phyloP scores from a whole-genome alignment of 116 monocot species.

The Iris pallida region DNA sequence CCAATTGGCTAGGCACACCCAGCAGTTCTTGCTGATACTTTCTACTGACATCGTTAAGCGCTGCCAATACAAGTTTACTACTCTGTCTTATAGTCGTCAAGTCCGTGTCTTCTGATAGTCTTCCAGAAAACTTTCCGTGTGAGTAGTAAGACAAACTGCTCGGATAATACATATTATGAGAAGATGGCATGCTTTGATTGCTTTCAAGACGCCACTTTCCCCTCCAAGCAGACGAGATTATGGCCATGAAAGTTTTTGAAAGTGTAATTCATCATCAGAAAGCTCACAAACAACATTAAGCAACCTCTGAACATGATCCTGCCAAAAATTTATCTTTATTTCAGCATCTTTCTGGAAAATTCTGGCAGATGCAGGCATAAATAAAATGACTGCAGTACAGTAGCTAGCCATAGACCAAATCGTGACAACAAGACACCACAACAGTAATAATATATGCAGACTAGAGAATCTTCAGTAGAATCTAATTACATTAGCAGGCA shows the following conservation, averaged over 20 bases:
- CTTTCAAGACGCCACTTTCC: slow-evolving; percentile 28
- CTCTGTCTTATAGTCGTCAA: slow-evolving; percentile 20
- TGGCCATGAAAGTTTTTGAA: slow-evolving; percentile 84
- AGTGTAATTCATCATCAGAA: slow-evolving; percentile 73
- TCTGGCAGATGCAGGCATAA: background rate
- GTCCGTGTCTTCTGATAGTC: slow-evolving; percentile 26
- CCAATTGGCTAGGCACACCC: slow-evolving; percentile 8
- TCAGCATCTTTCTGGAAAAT: background rate
- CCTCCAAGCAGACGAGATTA: slow-evolving; percentile 87
- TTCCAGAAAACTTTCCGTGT: slow-evolving; percentile 21
- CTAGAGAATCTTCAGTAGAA: background rate
- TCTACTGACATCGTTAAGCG: slow-evolving; percentile 31
- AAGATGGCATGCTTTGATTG: slow-evolving; percentile 17
- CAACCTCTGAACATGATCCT: slow-evolving; percentile 81
- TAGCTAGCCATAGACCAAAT: background rate
- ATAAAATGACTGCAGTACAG: background rate
- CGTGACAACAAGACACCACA: background rate
- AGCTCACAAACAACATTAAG: slow-evolving; percentile 60
- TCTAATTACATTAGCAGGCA: background rate
- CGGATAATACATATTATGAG: slow-evolving; percentile 17
- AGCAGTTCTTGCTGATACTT: slow-evolving; percentile 20
- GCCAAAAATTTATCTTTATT: slow-evolving; percentile 9
- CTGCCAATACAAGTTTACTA: slow-evolving; percentile 50
- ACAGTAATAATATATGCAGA: background rate
- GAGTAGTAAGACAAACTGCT: slow-evolving; percentile 8